Evolutionary conservation across 768 basidiomycete species (phyloP), one percentile per base, ranked within the genome.

Genomic region (Mycena floridula): DNA sequence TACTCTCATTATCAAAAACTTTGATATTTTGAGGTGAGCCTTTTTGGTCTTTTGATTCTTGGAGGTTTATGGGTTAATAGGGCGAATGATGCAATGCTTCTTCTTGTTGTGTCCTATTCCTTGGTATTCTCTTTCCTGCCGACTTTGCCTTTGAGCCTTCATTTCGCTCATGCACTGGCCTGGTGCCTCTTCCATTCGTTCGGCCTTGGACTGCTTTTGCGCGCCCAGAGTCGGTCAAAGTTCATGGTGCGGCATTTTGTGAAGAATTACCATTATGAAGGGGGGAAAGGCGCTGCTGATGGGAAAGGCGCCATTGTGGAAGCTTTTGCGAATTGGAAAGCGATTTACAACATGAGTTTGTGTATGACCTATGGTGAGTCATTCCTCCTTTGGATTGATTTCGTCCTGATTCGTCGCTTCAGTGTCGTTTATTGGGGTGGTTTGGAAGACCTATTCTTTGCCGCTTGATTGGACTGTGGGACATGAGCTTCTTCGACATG

Each of bases 271-370:
- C 82, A 91, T 54, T 98, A 97, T 61, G 76, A 82, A n/a, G 30
- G 35, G 11, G 69, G 71, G 37, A 71, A 79, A 18, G 47, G 35
- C 46, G 82, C 87, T 44, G n/a, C n/a, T n/a, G 77, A 74, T 13
- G 80, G 77, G 4, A 73, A 81, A 46, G 79, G 82, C 37, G 94
- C 95, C 0, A 78, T 93, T n/a, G 73, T 82, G 28, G 96, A 99
- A 59, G 91, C 95, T 0, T 99, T 97, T 54, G 73, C 77, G 22
- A 97, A 96, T 61, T 99, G 94, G 93, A 97, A 97, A 64, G 73
- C 73, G 4, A 73, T 90, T 22, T 98, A 94, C 61, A 98, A 97
- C 61, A 61, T 92, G 62, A 92, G 87, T 61, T 72, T 94, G 73
- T 85, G 82, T 61, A 96, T 97, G 93, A 94, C 87, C 4, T 97